phyloP scores from a whole-genome alignment of 2,329 filamentous ascomycete genomes.

The Cladophialophora bantiana region DNA sequence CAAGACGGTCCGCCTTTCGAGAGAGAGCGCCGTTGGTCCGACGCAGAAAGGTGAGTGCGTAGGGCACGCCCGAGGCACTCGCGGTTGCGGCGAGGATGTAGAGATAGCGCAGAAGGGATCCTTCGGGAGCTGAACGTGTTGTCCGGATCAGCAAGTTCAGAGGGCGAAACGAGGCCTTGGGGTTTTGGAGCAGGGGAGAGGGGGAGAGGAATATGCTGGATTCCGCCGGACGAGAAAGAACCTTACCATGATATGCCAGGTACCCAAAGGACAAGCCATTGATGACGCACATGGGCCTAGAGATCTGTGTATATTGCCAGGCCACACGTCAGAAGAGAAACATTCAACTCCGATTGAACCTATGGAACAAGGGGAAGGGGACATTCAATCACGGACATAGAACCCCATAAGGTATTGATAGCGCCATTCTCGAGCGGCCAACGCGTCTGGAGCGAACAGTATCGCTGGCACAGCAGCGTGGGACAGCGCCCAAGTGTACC shows the following conservation, averaged over 20 bases:
- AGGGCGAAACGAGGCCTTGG: not conserved
- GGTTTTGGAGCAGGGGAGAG: not conserved
- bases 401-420: conserved; percentile 31
- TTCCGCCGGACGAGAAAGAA: not conserved
- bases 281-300: conserved; percentile 30
- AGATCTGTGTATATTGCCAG: conserved; percentile 19
- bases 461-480: conserved; percentile 32
- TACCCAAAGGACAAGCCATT: conserved; percentile 32
- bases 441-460: conserved; percentile 20
- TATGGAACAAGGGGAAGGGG: not conserved
- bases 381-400: conserved; percentile 14
- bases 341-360: no score
- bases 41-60: conserved; percentile 34
- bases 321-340: not conserved
- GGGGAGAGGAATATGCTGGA: not conserved
- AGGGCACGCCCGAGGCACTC: conserved; percentile 33
- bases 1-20: conserved; percentile 27
- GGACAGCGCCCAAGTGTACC: conserved; percentile 36
- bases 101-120: conserved; percentile 20
- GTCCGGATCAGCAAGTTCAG: not conserved
- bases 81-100: conserved; percentile 30
- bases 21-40: conserved; percentile 34
- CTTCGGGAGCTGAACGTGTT: conserved; percentile 3
- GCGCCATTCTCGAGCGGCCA: conserved; percentile 25
- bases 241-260: conserved; percentile 28